Evolutionary conservation across 257 asterid genomes (phyloP).

Genomic region (Solanum neorickii): DNA sequence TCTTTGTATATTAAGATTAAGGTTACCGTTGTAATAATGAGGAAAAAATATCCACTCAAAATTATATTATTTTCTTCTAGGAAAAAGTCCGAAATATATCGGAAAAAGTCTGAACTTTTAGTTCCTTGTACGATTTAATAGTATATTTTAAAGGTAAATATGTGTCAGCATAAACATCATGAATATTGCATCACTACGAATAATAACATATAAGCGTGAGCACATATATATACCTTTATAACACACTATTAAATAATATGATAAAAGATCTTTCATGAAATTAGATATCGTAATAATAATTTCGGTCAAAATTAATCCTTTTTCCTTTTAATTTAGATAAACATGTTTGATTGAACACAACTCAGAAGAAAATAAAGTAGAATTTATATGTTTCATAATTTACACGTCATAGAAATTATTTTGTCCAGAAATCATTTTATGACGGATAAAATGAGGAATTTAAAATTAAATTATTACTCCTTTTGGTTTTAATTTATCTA

Average conservation of each 20-base stretch:
- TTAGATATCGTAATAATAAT: too few species aligned
- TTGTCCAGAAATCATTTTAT: background rate
- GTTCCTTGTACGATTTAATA: rapidly evolving
- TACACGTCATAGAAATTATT: background rate
- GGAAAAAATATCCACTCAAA: background rate
- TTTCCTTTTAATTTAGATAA: background rate
- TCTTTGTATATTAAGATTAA: background rate
- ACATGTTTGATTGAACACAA: background rate
- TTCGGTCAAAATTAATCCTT: too few species aligned
- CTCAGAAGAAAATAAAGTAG: too few species aligned
- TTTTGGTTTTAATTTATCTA: rapidly evolving
- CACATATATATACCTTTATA: too few species aligned
- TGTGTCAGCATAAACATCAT: too few species aligned
- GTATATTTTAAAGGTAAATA: too few species aligned
- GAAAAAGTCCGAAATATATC: too few species aligned
- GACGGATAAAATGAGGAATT: background rate
- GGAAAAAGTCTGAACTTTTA: too few species aligned
- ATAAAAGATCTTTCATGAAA: too few species aligned
- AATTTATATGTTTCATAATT: background rate
- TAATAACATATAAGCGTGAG: rapidly evolving
- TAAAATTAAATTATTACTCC: background rate
- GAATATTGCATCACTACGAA: rapidly evolving
- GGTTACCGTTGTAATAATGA: background rate
- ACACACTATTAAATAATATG: too few species aligned
- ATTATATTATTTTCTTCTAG: background rate